A percentile compares a stretch with the other conserved stretches of the same genome.
phyloP scores from a whole-genome alignment of 1,284 basidiomycete species.

The Hymenochaete sp. region DNA sequence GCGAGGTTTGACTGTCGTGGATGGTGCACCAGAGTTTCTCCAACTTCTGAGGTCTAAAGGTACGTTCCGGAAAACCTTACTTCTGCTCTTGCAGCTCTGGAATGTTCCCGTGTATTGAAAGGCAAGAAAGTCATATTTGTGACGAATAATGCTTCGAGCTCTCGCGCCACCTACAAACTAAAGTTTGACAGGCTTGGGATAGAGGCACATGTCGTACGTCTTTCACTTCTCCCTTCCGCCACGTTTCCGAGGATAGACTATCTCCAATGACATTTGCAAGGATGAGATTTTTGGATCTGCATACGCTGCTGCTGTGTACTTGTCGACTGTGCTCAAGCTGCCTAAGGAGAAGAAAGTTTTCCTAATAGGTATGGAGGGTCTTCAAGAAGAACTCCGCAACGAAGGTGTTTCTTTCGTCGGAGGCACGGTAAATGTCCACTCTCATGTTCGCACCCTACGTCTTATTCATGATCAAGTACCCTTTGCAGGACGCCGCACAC shows the following conservation, averaged over 20 bases:
- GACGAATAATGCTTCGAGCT: slow-evolving; percentile 98
- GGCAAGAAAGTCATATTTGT: slow-evolving; percentile 92
- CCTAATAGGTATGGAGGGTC: slow-evolving; percentile 86
- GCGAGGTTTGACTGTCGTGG: slow-evolving; percentile 76
- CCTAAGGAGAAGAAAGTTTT: slow-evolving; percentile 92
- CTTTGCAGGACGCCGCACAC: slow-evolving; percentile 68
- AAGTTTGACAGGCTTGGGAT: slow-evolving; percentile 90
- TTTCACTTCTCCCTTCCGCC: neutral
- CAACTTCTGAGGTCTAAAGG: slow-evolving; percentile 55
- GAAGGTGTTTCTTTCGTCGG: slow-evolving; percentile 79
- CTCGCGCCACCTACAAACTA: slow-evolving; percentile 75
- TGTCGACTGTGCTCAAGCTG: slow-evolving; percentile 83
- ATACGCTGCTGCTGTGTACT: slow-evolving; percentile 88
- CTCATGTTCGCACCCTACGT: neutral
- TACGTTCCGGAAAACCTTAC: slow-evolving; percentile 29
- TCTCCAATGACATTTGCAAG: slow-evolving; percentile 32
- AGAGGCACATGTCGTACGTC: slow-evolving; percentile 71
- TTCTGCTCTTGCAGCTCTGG: neutral
- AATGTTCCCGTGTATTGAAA: slow-evolving; percentile 23
- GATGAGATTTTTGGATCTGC: slow-evolving; percentile 96
- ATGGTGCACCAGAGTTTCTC: slow-evolving; percentile 70
- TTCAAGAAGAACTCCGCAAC: slow-evolving; percentile 86
- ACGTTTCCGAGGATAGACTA: neutral
- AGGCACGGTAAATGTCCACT: slow-evolving; percentile 60
- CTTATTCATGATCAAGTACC: neutral